Evolutionary conservation across 2,329 filamentous ascomycete genomes (phyloP).

Genomic region (Acephala macrosclerotiorum): DNA sequence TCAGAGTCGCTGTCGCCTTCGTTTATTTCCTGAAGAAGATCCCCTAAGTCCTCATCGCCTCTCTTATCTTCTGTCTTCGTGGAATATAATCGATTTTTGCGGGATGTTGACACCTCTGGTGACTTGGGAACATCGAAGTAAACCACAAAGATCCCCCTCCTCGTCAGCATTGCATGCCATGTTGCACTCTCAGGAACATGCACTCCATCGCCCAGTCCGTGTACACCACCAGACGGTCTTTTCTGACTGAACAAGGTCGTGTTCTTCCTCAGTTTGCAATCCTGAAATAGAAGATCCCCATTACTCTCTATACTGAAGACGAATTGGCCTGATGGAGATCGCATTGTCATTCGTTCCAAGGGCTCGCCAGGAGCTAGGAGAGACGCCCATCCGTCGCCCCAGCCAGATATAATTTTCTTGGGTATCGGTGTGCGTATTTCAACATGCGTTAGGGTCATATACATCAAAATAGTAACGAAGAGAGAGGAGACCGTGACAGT

Average conservation of each 20-base stretch:
- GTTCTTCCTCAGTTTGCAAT: not conserved
- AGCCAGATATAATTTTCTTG: not conserved
- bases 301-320: not conserved
- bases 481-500: not conserved
- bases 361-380: not conserved
- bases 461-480: not conserved
- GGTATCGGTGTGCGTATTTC: not conserved
- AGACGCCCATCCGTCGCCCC: not conserved
- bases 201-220: not conserved
- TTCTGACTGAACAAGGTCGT: not conserved
- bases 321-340: not conserved
- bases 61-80: not conserved
- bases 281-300: not conserved
- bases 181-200: not conserved
- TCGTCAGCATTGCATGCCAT: not conserved
- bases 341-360: not conserved
- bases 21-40: not conserved
- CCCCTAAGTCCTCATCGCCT: not conserved
- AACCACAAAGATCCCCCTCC: not conserved
- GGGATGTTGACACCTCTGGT: not conserved
- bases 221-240: not conserved
- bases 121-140: not conserved
- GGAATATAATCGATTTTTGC: not conserved
- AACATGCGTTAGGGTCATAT: not conserved
- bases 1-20: not conserved